Evolutionary conservation across 306 rosid genomes (phyloP), one percentile per base, ranked within the genome.

Genomic region (Lotus japonicus): DNA sequence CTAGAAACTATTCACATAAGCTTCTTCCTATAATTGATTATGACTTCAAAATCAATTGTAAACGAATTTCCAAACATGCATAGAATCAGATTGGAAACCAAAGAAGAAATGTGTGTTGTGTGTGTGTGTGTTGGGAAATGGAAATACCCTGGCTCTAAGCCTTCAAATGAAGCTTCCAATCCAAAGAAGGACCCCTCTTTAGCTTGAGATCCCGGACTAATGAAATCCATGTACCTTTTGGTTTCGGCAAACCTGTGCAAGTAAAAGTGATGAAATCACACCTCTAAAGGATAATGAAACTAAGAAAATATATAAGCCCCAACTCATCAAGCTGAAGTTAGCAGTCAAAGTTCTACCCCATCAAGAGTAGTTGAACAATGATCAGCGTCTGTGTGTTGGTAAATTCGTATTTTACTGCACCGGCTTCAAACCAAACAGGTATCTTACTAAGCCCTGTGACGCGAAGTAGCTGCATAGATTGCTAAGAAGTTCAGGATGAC

Each of bases 191-290:
- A 59, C 39, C 91, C 97, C 31, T 84, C 84, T 69, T 87, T 68
- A 16, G 89, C 97, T 79, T 90, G 99, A 85, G 99, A 94, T 74
- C 97, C 95, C 7, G 96, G 99, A 71, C 72, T 90, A 18, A 79
- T 66, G 58, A 82, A 94, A 85, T 94, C 99, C 99, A 94, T 90
- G 69, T 88, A 90, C 68, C 96, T 86, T 81, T 80, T 90, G 15
- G 96, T 94, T 82, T 94, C 97, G 16, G 59, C 99, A 76, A 80
- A 94, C 72, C 96, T 94, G 72, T 48, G 58, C 69, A 81, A 50
- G 75, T 38, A 68, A 36, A 76, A 54, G 14, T 26, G 4, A 21
- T 21, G 26, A 21, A 21, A 3, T 21, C 26, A 21, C 26, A 21
- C 3, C 2, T 21, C 31, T 26, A 26, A 26, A 26, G 31, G 31